These are phyloP conservation scores for Coprinopsis sp. DNA, from an alignment of 768 basidiomycete species.

Conservation along the genomic window DNA sequence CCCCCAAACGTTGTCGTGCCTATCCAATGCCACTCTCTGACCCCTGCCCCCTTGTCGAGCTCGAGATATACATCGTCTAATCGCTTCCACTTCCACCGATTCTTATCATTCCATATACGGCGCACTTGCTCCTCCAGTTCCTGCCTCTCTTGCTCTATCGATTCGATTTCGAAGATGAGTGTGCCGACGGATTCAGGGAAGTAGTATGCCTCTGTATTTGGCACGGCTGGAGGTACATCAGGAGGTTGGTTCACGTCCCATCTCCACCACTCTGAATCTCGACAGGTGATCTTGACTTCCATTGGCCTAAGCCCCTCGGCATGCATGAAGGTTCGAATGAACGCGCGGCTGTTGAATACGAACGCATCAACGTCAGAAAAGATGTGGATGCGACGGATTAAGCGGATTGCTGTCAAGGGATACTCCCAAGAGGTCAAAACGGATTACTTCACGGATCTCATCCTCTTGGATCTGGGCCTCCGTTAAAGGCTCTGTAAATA, in stretches of 20 bases:
- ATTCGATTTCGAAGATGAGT: background rate
- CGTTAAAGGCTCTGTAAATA: no score
- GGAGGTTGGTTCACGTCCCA: background rate
- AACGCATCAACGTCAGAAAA: background rate
- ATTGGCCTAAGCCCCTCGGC: background rate
- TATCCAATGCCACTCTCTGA: background rate
- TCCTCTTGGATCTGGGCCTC: no score
- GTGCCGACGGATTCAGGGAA: no score
- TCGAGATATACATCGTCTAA: background rate
- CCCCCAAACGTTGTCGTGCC: background rate
- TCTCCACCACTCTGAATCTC: background rate
- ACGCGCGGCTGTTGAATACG: background rate
- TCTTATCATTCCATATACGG: no score
- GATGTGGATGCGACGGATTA: background rate
- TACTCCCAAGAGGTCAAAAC: no score
- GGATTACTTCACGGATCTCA: no score
- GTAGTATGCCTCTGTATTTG: no score
- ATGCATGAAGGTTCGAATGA: background rate
- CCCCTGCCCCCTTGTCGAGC: background rate
- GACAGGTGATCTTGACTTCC: background rate
- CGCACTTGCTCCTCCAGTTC: no score
- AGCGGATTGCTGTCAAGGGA: no score
- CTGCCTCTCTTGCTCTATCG: no score
- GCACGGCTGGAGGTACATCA: background rate
- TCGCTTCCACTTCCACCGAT: background rate